Evolutionary conservation across 2,329 filamentous ascomycete species (phyloP).

Genomic region (Diaporthe helianthi): DNA sequence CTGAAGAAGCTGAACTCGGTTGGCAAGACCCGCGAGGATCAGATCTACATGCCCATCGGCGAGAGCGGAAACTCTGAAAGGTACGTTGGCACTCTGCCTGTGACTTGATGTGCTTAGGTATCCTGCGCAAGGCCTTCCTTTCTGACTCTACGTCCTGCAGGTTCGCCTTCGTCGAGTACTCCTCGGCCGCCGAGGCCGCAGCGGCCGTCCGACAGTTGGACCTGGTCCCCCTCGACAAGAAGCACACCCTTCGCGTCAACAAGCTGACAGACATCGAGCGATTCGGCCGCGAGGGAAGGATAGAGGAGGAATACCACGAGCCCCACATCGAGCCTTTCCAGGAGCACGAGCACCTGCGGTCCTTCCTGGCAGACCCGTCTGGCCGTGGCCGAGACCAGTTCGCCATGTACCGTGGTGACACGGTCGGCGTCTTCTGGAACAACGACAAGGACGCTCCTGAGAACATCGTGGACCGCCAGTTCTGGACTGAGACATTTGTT

Average conservation of each 20-base stretch:
- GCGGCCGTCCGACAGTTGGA: constrained; percentile 90
- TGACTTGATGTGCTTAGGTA: not conserved
- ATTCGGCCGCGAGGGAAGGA: constrained; percentile 89
- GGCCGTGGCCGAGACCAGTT: constrained; percentile 92
- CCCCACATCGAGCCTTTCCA: constrained; percentile 85
- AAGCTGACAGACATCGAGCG: constrained; percentile 98
- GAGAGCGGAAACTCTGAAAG: constrained; percentile 86
- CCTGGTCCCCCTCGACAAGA: constrained; percentile 90
- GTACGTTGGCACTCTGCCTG: constrained; percentile 58
- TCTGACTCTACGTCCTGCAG: constrained; percentile 51
- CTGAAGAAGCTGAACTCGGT: constrained; percentile 89
- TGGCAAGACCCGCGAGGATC: constrained; percentile 84
- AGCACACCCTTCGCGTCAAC: constrained; percentile 93
- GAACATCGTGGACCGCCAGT: constrained; percentile 85
- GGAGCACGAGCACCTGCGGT: constrained; percentile 93
- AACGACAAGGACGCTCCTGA: constrained; percentile 93
- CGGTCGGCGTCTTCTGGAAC: constrained; percentile 97
- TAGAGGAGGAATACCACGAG: constrained; percentile 87
- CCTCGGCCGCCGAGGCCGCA: constrained; percentile 85
- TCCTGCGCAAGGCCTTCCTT: not conserved
- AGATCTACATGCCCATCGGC: constrained; percentile 91
- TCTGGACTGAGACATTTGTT: constrained; percentile 98
- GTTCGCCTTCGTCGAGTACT: constrained; percentile 97
- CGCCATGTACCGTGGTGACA: constrained; percentile 90
- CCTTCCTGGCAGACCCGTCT: constrained; percentile 84